phyloP scores from a whole-genome alignment of 768 basidiomycete genomes.

The Leccinellum rugosiceps region DNA sequence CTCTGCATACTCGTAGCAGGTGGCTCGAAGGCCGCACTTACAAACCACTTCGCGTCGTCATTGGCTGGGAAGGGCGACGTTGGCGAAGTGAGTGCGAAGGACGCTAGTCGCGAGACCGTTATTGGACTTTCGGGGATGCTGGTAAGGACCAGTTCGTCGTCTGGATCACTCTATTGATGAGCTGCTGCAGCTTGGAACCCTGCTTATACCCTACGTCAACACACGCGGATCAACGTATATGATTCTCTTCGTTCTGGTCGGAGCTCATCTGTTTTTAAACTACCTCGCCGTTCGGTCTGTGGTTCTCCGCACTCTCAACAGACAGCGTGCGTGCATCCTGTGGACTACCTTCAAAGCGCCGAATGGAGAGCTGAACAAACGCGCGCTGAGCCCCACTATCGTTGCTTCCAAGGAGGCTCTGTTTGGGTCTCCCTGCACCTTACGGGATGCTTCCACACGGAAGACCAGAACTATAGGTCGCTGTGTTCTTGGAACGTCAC shows the following conservation, averaged over 20 bases:
- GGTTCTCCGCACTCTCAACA: constrained; percentile 54
- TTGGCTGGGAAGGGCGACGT: constrained; percentile 53
- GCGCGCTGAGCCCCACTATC: constrained; percentile 32
- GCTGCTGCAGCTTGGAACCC: constrained; percentile 48
- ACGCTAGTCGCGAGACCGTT: constrained; percentile 69
- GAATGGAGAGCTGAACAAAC: constrained; percentile 7
- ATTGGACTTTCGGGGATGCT: constrained; percentile 65
- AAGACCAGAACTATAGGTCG: constrained; percentile 33
- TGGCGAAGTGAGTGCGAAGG: constrained; percentile 71
- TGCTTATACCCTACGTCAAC: constrained; percentile 55
- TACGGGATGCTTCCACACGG: constrained; percentile 38
- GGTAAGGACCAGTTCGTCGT: constrained; percentile 35
- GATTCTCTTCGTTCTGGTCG: constrained; percentile 48
- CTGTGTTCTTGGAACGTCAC: constrained; percentile 50
- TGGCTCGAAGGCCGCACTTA: constrained; percentile 68
- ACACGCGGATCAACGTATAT: constrained; percentile 47
- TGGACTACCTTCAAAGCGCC: constrained; percentile 37
- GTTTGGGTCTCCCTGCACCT: constrained; percentile 36
- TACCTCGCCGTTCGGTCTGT: constrained; percentile 59
- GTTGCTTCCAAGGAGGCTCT: constrained; percentile 45
- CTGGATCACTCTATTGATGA: not conserved
- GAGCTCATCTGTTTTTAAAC: constrained; percentile 54
- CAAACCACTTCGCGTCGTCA: constrained; percentile 61
- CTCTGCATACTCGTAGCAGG: constrained; percentile 63
- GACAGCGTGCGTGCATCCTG: constrained; percentile 52